Evolutionary conservation across 805 yeast species (phyloP).

Genomic region (Candida orba): DNA sequence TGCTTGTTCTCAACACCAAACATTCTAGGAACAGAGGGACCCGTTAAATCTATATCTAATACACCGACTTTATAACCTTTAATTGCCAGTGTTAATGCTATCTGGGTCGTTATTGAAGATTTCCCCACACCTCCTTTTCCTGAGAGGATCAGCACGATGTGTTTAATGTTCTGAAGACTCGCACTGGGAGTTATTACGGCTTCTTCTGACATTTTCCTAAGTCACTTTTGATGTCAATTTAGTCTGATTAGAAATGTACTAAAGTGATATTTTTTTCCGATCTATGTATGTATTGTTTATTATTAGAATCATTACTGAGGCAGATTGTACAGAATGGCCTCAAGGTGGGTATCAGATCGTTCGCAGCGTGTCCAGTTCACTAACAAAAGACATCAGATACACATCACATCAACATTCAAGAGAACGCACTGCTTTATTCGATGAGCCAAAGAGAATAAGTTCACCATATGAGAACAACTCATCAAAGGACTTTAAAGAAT

Average conservation of each 20-base stretch:
- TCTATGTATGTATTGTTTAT: too few species aligned
- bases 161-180: constrained; percentile 47
- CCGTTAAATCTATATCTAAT: constrained; percentile 89
- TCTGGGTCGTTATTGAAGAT: constrained; percentile 90
- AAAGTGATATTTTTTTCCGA: too few species aligned
- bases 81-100: constrained; percentile 71
- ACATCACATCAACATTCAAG: constrained; percentile 5
- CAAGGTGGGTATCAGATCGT: constrained; percentile 3
- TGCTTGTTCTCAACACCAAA: constrained; percentile 80
- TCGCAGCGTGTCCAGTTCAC: not conserved
- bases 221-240: too few species aligned
- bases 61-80: constrained; percentile 86
- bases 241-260: too few species aligned
- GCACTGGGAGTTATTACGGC: not conserved
- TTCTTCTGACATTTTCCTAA: not conserved
- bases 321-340: not conserved
- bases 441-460: constrained; percentile 25
- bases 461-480: constrained; percentile 35
- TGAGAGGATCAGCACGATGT: constrained; percentile 74
- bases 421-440: constrained; percentile 20
- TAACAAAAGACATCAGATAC: constrained; percentile 2
- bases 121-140: constrained; percentile 99
- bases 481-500: constrained; percentile 39
- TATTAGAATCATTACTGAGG: too few species aligned
- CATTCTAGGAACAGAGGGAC: constrained; percentile 95